Evolutionary conservation across 768 basidiomycete species (phyloP).

Genomic region (Panaeolus papilionaceus): DNA sequence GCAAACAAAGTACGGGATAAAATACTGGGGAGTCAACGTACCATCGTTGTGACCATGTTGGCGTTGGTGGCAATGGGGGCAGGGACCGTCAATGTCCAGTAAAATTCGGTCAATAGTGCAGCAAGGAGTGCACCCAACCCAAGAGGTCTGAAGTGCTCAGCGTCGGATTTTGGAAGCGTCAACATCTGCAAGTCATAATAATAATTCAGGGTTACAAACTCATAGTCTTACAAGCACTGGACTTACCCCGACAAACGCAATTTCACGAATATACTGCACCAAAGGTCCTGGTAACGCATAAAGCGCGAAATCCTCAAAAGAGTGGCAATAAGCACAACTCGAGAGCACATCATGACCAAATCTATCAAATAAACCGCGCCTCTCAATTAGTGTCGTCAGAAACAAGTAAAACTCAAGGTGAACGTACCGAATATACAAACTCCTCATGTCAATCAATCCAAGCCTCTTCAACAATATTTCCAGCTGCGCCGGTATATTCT

Average conservation of each 20-base stretch:
- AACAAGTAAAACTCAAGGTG: neutral
- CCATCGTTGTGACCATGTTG: slow-evolving; percentile 27
- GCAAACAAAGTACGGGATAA: neutral
- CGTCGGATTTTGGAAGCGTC: slow-evolving; percentile 34
- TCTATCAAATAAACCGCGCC: slow-evolving; percentile 37
- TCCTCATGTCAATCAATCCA: slow-evolving; percentile 60
- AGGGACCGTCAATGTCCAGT: slow-evolving; percentile 53
- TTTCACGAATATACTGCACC: slow-evolving; percentile 65
- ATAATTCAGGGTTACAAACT: neutral
- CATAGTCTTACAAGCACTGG: neutral
- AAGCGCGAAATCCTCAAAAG: slow-evolving; percentile 63
- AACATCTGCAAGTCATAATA: slow-evolving; percentile 22
- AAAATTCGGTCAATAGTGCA: slow-evolving; percentile 59
- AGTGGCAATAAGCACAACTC: slow-evolving; percentile 70
- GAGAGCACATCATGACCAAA: slow-evolving; percentile 73
- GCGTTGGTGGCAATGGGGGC: slow-evolving; percentile 48
- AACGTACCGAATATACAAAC: slow-evolving; percentile 63
- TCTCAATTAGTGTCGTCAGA: neutral
- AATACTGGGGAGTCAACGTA: neutral
- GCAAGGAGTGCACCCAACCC: slow-evolving; percentile 55
- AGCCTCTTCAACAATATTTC: slow-evolving; percentile 62
- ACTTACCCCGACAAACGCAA: slow-evolving; percentile 56
- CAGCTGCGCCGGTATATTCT: slow-evolving; percentile 51
- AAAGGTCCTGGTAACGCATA: slow-evolving; percentile 61
- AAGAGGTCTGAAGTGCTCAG: slow-evolving; percentile 44